Base-by-base conservation (phyloP, 306 rosid species). In the Clitoria ternatea region DNA sequence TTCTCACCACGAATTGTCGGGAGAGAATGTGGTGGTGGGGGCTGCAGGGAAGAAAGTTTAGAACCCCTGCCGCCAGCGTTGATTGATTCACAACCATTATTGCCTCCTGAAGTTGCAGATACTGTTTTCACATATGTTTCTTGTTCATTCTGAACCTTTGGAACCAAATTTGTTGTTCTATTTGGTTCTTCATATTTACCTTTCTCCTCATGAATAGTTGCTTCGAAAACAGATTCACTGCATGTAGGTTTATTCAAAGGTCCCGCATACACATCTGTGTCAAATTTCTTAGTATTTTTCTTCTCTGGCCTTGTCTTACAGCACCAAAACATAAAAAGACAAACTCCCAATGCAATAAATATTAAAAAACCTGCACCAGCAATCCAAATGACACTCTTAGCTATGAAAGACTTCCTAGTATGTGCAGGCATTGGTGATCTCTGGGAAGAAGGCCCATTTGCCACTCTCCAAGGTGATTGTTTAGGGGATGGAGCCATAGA, bases 1-100 rank as follows among this genome's bases (percentile, higher is more conserved):
- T 77, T 81, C 44, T 73, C 84, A 43, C 57, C 39, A 1, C 82
- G 77, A 77, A 82, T 80, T 37, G 79, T 76, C 3, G 88, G 85
- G 23, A 84, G 89, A 66, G 87, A 83, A 37, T 80, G 84, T 3
- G 79, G 84, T 2, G 92, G 95, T 1, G 86, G 85, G 10, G 81
- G 85, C 80, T 83, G 86, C 68, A 83, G 75, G 10, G 73, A 65
- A 67, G 92, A 35, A 67, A 72, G 64, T 15, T 76, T 53, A 54
- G 61, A 80, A 65, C 79, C 83, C 2, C 35, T 27, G 61, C 76
- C 33, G 61, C 76, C 69, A 30, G 74, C 65, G 70, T 63, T 80
- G 70, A 80, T 82, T 26, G 55, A 52, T 43, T 53, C 79, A 59
- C 13, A 22, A 53, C 79, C 82, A 57, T 24, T 63, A 65, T 36